Evolutionary conservation across 768 basidiomycete species (phyloP).

Genomic region (Hygrocybe punicea): DNA sequence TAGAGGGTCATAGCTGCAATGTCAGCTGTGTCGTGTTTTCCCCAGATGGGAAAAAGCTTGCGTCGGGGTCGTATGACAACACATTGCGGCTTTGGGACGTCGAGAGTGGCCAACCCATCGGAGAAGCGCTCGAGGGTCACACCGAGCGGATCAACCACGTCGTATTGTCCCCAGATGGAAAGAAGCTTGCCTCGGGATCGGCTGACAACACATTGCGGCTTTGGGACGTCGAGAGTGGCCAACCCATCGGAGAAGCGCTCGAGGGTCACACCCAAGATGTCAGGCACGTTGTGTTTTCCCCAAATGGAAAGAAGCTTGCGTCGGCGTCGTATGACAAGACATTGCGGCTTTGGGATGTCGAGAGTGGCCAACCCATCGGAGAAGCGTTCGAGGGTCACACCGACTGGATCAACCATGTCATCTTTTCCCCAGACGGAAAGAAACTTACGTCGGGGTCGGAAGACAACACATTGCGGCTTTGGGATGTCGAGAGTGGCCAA

Average conservation of each 20-base stretch:
- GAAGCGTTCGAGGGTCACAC: slow-evolving; percentile 16
- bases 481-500: background rate
- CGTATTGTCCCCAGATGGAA: slow-evolving; percentile 30
- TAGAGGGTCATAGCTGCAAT: no score
- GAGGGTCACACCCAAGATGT: no score
- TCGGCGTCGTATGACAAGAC: no score
- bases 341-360: no score
- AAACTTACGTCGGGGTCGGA: slow-evolving; percentile 24
- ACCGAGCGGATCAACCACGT: slow-evolving; percentile 16
- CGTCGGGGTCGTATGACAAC: no score
- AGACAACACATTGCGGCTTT: background rate
- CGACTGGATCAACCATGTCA: slow-evolving; percentile 15
- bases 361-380: slow-evolving; percentile 4
- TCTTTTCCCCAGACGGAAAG: slow-evolving; percentile 31
- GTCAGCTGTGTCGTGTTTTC: no score
- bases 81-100: no score
- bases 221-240: background rate
- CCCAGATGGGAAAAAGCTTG: no score
- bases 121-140: slow-evolving; percentile 17
- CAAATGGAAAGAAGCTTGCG: no score
- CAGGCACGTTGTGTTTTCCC: no score
- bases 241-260: background rate
- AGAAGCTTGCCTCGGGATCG: slow-evolving; percentile 27
- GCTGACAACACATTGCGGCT: background rate
- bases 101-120: background rate